A percentile compares a stretch with the other conserved stretches of the same genome.
Evolutionary conservation across 371 early-diverging fungal genomes (phyloP).

Genomic region (Mucor plumbeus): DNA sequence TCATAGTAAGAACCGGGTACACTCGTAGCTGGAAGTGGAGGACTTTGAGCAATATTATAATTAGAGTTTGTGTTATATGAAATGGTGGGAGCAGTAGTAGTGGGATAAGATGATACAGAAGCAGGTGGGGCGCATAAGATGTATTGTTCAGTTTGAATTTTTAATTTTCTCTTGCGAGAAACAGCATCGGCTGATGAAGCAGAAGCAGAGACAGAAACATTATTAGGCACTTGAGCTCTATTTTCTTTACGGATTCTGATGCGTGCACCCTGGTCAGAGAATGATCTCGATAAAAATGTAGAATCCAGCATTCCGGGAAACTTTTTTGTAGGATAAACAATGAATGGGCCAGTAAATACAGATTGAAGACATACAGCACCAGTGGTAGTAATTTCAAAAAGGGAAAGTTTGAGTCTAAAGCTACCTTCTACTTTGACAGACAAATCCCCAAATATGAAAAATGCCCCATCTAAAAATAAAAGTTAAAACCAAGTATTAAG

Average conservation of each 20-base stretch:
- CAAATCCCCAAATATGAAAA: slow-evolving; percentile 95
- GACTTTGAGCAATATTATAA: not conserved
- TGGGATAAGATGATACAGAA: not conserved
- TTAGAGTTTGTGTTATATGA: not conserved
- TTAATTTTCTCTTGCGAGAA: slow-evolving; percentile 40
- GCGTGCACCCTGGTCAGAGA: slow-evolving; percentile 59
- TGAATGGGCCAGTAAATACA: slow-evolving; percentile 65
- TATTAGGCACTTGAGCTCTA: slow-evolving; percentile 32
- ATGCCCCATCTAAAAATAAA: slow-evolving; percentile 74
- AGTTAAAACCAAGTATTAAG: not conserved
- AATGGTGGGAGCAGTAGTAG: not conserved
- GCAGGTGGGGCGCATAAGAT: slow-evolving; percentile 6
- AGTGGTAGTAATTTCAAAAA: slow-evolving; percentile 78
- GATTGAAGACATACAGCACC: slow-evolving; percentile 37
- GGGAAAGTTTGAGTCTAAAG: slow-evolving; percentile 86
- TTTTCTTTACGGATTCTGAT: slow-evolving; percentile 61
- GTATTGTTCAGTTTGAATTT: slow-evolving; percentile 19
- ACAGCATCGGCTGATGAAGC: slow-evolving; percentile 1
- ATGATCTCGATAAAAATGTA: slow-evolving; percentile 54
- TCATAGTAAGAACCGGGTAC: slow-evolving; percentile 12
- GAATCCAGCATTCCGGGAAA: slow-evolving; percentile 89
- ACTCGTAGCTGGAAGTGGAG: slow-evolving; percentile 6
- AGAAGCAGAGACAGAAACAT: not conserved
- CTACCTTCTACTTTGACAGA: slow-evolving; percentile 89
- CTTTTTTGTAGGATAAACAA: slow-evolving; percentile 85